Percentiles rank a stretch among this genome's conserved stretches.
These are phyloP conservation scores for Aspergillus coremiiformis DNA, from an alignment of 495 filamentous ascomycete species.

Conservation along the genomic window DNA sequence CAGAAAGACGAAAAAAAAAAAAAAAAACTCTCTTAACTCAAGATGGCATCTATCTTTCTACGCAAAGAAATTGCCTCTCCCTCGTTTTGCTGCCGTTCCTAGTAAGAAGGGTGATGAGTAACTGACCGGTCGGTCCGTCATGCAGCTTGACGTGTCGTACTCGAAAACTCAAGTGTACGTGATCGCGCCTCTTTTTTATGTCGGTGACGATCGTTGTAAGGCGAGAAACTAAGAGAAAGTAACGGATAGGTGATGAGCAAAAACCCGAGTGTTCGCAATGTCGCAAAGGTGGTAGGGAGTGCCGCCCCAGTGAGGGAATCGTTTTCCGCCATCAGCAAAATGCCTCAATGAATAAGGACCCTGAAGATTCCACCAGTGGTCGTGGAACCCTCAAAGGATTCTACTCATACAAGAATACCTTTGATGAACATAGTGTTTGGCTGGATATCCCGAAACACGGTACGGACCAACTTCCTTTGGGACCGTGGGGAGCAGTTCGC, in stretches of 20 bases:
- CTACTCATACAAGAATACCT: conserved; percentile 64
- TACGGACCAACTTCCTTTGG: conserved; percentile 12
- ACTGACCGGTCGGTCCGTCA: conserved; percentile 7
- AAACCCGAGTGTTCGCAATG: conserved; percentile 53
- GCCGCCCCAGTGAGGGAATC: conserved; percentile 54
- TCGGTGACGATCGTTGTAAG: background rate
- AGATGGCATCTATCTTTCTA: no score
- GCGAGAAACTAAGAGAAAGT: conserved; percentile 8
- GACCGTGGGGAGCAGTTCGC: no score
- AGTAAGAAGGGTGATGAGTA: background rate
- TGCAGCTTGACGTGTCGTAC: conserved; percentile 54
- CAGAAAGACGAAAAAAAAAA: background rate
- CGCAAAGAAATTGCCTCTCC: background rate
- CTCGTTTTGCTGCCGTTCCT: background rate
- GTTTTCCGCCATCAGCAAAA: conserved; percentile 68
- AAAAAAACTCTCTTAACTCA: no score
- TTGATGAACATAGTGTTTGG: conserved; percentile 55
- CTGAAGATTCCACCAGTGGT: conserved; percentile 31
- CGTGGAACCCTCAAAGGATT: conserved; percentile 51
- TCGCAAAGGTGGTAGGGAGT: conserved; percentile 52
- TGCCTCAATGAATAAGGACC: conserved; percentile 56
- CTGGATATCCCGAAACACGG: conserved; percentile 55
- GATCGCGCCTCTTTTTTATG: background rate
- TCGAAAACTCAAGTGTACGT: conserved; percentile 55
- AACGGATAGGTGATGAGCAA: conserved; percentile 42